Base-by-base conservation (phyloP, 495 filamentous ascomycete genomes). In the Aspergillus coremiiformis region DNA sequence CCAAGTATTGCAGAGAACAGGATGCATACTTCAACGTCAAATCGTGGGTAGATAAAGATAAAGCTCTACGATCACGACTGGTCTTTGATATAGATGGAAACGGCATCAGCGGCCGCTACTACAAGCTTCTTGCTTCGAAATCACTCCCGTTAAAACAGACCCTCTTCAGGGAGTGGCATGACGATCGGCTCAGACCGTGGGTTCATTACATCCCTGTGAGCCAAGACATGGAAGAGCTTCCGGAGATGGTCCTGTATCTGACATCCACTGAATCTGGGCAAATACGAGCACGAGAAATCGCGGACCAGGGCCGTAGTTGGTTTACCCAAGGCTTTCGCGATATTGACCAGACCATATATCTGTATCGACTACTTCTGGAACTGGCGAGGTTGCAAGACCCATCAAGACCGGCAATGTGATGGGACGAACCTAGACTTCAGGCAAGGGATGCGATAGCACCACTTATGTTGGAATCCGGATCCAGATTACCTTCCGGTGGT, bases 81-180 rank as follows among this genome's bases (percentile, higher is more conserved):
- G 70, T 74, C 0, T 75, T 78, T 48, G 76, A 83, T 44, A 42
- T 77, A 0, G 79, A 82, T 56, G 78, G 79, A n/a, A 82, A 80
- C 61, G 70, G 72, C 8, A 74, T 78, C 46, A 74, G 67, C 4
- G 75, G 74, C 0, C 69, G 80, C 0, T 82, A 66, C 56, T 72
- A 75, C 52, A 70, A 66, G 12, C 65, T 82, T 5, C 64, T 81
- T 4, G 66, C 69, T 6, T 73, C 68, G 0, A 57, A 62, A 11
- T 66, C 65, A 15, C 55, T 61, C 1, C 68, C 69, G 2, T 53
- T 83, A 19, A 80, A 79, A 51, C 66, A 74, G 49, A 79, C 70
- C 0, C 42, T 78, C 4, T 64, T 80, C 12, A 61, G 68, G n/a
- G 80, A 83, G 60, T 82, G 78, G 80, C 80, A 81, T 52, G 76